Percentiles rank a stretch among this genome's conserved stretches.
Evolutionary conservation across 257 asterid species (phyloP).

Genomic region (Asclepias syriaca): DNA sequence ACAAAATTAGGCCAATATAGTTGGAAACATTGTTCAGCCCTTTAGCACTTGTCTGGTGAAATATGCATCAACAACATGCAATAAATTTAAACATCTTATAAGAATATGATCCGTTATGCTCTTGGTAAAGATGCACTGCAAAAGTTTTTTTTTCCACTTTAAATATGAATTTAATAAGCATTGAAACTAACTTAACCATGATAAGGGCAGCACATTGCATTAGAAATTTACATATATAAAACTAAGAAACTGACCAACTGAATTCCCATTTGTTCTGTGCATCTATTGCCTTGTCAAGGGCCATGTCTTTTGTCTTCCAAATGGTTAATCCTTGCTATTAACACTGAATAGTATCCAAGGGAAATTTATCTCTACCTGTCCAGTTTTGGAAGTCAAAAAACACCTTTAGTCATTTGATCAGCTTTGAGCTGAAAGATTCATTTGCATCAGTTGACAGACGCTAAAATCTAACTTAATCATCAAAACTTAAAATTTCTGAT

Average conservation of each 20-base stretch:
- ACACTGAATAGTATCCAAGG: neutral
- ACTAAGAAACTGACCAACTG: constrained; percentile 40
- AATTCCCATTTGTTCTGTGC: constrained; percentile 56
- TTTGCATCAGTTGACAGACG: neutral
- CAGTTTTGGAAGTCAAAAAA: neutral
- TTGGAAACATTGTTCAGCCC: neutral
- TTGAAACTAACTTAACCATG: neutral
- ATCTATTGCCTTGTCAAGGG: constrained; percentile 13
- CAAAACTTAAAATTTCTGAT: neutral
- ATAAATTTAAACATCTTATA: neutral
- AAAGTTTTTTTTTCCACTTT: neutral
- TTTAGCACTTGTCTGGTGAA: neutral
- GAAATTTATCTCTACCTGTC: neutral
- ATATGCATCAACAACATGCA: neutral
- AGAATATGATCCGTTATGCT: neutral
- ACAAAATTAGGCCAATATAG: neutral
- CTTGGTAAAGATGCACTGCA: neutral
- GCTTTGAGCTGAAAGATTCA: neutral
- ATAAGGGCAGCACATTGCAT: neutral
- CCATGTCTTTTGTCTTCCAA: neutral
- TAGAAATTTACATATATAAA: neutral
- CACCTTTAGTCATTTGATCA: neutral
- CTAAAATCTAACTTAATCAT: neutral
- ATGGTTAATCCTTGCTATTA: constrained; percentile 1
- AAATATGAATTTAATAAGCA: neutral